Evolutionary conservation across 257 asterid genomes (phyloP), one percentile per base, ranked within the genome.

Genomic region (Solanum tarapatanum): DNA sequence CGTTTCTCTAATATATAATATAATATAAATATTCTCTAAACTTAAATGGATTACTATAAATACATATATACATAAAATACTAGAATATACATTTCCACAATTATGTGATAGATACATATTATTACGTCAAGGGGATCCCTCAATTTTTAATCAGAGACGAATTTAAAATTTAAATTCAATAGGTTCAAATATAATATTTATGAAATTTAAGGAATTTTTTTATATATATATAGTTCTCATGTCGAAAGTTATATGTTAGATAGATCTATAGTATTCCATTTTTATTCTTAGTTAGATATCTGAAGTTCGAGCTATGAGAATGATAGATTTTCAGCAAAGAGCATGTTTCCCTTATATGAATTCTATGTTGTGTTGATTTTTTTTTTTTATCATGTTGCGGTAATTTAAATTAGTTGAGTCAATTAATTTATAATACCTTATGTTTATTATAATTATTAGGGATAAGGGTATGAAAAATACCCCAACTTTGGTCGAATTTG

Each of bases 271-370:
- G 2, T 30, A 13, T 6, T 28, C 0, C 0, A 1, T 69, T 7
- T 64, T 14, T 69, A 3, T 26, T 3, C 0, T 30, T 69, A 28
- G 16, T 14, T 3, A 28, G 39, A 14, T 69, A 0, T 30, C 0
- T 69, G 2, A 14, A 3, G 4, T 7, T 14, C 6, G 1, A 69
- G n/a, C 4, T 30, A 6, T 14, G 6, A 1, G 2, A 69, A 28
- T 30, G 12, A 13, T 0, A 69, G 3, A 6, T 12, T 26, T 68
- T 68, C 0, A 0, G 1, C 4, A 26, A 6, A 1, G 5, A 68
- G 3, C 2, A 1, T 68, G 2, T 26, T 68, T 1, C 7, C 8
- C 19, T 64, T 5, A 11, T 5, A 24, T 12, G 17, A 66, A 2
- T 26, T 6, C 3, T 66, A 24, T 64, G 4, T 12, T 24, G 8